Evolutionary conservation across 345 rosid species (phyloP), one percentile per base, ranked within the genome.

Genomic region (Eucalyptus grandis): DNA sequence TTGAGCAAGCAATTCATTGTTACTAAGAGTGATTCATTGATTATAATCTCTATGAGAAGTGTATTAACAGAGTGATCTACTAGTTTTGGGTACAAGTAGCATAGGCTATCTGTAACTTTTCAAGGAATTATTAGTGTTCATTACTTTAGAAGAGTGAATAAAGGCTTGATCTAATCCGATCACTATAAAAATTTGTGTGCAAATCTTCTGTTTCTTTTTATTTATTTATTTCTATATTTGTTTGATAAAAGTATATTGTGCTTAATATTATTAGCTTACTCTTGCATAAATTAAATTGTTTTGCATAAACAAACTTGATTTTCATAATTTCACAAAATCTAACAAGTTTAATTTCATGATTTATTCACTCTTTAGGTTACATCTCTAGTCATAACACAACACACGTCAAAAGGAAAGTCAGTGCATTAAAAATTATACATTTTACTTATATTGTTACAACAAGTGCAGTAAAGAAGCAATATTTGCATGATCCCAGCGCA

Each of bases 161-260:
- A 49, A 49, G 1, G 0, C 7, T 2, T 49, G 1, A 49, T 14
- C 51, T 49, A 49, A 49, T 49, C 7, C 2, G 0, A 49, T 49
- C 17, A 49, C 17, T 49, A 14, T 49, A 49, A 14, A 14, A 49
- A 49, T 49, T 49, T 49, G 17, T 14, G 17, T 49, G 51, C 51
- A 49, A 49, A 49, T 49, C 51, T 49, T 14, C 0, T 49, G 51
- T 49, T 49, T 49, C 51, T 49, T 7, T 49, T 14, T 49, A 5
- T 14, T 49, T 49, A 5, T 49, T 49, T 14, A 14, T 49, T 14
- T 49, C 17, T 49, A 49, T 14, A 49, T 49, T 49, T 49, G 17
- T 49, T 49, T 49, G 17, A 49, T 14, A 14, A 17, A 65, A n/a
- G 77, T 15, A 15, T 65, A 14, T 4, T n/a, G 11, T 34, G n/a